These are phyloP conservation scores for Chalciporus sphaerocephalus DNA, from an alignment of 768 basidiomycete genomes.

Conservation along the genomic window DNA sequence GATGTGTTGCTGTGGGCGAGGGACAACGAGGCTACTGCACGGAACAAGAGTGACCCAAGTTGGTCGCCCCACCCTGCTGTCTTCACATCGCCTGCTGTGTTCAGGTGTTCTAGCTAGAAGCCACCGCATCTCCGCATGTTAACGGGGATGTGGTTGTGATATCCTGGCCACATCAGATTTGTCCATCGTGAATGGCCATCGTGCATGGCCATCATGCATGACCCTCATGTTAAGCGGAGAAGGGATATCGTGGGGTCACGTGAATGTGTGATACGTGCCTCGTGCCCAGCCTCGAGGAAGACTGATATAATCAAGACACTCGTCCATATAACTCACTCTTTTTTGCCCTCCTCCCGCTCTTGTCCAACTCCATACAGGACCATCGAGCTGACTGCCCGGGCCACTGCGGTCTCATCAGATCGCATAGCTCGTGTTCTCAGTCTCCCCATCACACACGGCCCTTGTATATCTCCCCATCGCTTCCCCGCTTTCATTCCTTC, in stretches of 20 bases:
- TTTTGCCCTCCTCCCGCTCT: neutral
- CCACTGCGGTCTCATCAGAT: constrained; percentile 22
- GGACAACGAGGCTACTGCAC: neutral
- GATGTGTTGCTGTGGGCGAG: constrained; percentile 7
- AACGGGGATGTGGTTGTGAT: neutral
- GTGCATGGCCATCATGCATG: neutral
- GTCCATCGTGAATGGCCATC: neutral
- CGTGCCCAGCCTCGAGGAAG: constrained; percentile 27
- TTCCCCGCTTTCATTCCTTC: constrained; percentile 13
- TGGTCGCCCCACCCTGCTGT: too few relatives aligned
- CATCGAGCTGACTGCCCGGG: constrained; percentile 23
- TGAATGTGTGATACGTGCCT: constrained; percentile 17
- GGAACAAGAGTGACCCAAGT: neutral
- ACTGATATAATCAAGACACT: too few relatives aligned
- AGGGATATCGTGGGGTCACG: constrained; percentile 16
- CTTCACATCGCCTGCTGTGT: neutral
- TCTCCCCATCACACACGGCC: constrained; percentile 13
- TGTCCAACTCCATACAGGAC: constrained; percentile 17
- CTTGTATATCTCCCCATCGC: neutral
- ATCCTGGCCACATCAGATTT: neutral
- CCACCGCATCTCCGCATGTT: neutral
- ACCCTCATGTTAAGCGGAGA: neutral
- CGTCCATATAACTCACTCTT: constrained; percentile 18
- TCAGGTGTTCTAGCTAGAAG: neutral
- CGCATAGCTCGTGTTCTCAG: constrained; percentile 14